phyloP scores from a whole-genome alignment of 148 eudicot species.

The Fagopyrum esculentum region DNA sequence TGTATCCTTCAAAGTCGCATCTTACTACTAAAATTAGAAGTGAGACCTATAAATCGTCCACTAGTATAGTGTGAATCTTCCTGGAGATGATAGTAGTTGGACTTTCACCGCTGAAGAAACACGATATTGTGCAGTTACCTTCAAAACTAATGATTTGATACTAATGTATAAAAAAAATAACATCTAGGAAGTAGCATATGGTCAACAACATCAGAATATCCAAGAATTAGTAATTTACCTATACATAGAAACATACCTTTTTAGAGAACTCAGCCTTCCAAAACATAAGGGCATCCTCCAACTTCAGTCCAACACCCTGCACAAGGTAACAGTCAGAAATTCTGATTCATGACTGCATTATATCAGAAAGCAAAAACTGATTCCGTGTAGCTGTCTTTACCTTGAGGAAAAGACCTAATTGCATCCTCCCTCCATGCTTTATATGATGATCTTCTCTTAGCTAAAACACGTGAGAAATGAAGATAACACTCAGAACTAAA shows the following conservation, averaged over 20 bases:
- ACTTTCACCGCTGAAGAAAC: not conserved
- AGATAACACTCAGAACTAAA: not conserved
- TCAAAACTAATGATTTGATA: not conserved
- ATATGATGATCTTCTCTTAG: constrained; percentile 96
- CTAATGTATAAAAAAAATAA: not conserved
- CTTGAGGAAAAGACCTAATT: constrained; percentile 93
- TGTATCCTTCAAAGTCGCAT: not conserved
- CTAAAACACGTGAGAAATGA: constrained; percentile 28
- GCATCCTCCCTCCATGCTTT: constrained; percentile 97
- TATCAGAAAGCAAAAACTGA: not conserved
- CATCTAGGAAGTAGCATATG: not conserved
- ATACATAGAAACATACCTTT: constrained; percentile 37
- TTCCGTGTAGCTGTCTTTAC: constrained; percentile 24
- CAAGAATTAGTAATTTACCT: not conserved
- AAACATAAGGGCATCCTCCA: constrained; percentile 96
- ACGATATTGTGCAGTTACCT: not conserved
- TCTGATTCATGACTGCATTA: not conserved
- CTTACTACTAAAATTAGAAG: not conserved
- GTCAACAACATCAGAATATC: too few relatives aligned
- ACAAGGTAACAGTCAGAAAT: constrained; percentile 4
- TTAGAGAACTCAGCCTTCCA: constrained; percentile 92
- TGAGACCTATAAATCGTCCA: not conserved
- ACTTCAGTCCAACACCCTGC: constrained; percentile 92
- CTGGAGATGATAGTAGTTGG: constrained; percentile 2
- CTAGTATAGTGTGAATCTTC: not conserved